Percentiles rank a stretch among this genome's conserved stretches.
Evolutionary conservation across 345 rosid species (phyloP).

Genomic region (Noccaea caerulescens): DNA sequence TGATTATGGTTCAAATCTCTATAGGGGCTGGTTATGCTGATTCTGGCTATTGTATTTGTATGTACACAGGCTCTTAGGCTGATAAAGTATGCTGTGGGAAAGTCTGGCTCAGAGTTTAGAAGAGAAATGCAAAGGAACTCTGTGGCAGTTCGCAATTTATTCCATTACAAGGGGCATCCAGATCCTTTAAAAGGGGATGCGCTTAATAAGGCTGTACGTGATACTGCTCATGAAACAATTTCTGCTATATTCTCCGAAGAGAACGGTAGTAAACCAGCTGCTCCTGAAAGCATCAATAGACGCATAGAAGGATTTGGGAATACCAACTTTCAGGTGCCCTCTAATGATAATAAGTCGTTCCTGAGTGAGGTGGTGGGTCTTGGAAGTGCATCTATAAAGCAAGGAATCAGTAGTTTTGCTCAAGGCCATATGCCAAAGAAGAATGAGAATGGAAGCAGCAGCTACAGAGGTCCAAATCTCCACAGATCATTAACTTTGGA

Average conservation of each 20-base stretch:
- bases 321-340: conserved; percentile 71
- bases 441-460: conserved; percentile 78
- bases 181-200: conserved; percentile 96
- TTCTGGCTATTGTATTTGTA: conserved; percentile 18
- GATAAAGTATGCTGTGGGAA: conserved; percentile 83
- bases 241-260: conserved; percentile 84
- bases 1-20: not conserved
- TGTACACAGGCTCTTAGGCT: conserved; percentile 72
- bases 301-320: conserved; percentile 97
- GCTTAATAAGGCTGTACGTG: conserved; percentile 90
- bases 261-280: conserved; percentile 65
- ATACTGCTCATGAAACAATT: conserved; percentile 82
- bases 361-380: conserved; percentile 92
- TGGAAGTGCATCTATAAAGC: conserved; percentile 94
- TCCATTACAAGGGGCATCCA: conserved; percentile 84
- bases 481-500: conserved; percentile 86
- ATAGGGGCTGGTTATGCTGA: conserved; percentile 30
- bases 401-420: conserved; percentile 77
- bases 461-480: conserved; percentile 79
- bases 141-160: conserved; percentile 73
- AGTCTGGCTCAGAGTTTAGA: conserved; percentile 89
- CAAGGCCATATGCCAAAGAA: conserved; percentile 66
- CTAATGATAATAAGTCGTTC: conserved; percentile 87
- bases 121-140: conserved; percentile 97
- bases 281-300: conserved; percentile 63